Evolutionary conservation across 2,329 filamentous ascomycete genomes (phyloP).

Genomic region (Fusarium ambrosium): DNA sequence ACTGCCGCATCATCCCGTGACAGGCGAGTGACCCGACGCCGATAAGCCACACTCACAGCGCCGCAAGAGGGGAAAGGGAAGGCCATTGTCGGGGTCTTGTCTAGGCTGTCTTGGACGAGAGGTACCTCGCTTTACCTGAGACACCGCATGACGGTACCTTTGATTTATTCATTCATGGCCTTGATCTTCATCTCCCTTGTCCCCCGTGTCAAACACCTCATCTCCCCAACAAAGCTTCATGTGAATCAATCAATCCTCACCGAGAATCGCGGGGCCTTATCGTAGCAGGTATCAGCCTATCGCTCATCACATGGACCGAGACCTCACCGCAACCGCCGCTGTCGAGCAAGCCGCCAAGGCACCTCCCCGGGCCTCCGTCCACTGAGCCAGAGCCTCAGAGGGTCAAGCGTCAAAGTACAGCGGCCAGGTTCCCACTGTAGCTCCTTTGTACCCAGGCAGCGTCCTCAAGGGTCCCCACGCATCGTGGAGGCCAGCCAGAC

Average conservation of each 20-base stretch:
- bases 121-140: conserved; percentile 34
- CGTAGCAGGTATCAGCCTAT: conserved; percentile 39
- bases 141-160: conserved; percentile 23
- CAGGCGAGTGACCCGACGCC: conserved; percentile 41
- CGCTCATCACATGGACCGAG: conserved; percentile 10
- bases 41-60: conserved; percentile 46
- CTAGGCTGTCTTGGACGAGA: not conserved
- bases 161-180: not conserved
- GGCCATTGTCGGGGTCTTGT: not conserved
- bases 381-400: conserved; percentile 23
- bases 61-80: conserved; percentile 1
- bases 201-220: conserved; percentile 15
- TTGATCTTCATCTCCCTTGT: conserved; percentile 9
- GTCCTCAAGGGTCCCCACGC: conserved; percentile 39
- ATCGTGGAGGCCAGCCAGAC: conserved; percentile 13
- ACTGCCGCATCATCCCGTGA: conserved; percentile 51
- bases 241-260: conserved; percentile 14
- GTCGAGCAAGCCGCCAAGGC: conserved; percentile 23
- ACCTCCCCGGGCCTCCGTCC: conserved; percentile 13
- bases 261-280: conserved; percentile 41
- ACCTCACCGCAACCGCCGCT: conserved; percentile 25
- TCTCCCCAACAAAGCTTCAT: conserved; percentile 10
- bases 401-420: conserved; percentile 33
- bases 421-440: conserved; percentile 22
- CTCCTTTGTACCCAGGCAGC: conserved; percentile 36